Evolutionary conservation across 2,329 filamentous ascomycete genomes (phyloP), one percentile per base, ranked within the genome.

Genomic region (Onygenales sp.): DNA sequence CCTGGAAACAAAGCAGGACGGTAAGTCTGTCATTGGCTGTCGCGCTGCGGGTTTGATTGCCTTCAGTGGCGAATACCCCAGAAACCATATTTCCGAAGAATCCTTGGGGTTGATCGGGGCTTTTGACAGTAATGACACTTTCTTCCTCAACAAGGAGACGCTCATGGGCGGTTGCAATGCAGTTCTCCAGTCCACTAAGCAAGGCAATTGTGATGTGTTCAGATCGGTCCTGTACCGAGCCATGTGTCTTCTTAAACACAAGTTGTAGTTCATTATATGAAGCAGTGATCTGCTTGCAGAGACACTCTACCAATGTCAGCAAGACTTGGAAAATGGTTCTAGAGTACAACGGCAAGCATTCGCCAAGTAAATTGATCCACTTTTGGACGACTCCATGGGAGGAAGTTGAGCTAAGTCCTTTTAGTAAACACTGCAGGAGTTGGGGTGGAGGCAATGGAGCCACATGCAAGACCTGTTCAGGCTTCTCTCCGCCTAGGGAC

Each of bases 1-100:
- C 94, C 68, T 97, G 92, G 66, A 98, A 95, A 9, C 91, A 94
- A n/a, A 98, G 77, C 43, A 96, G 78, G 17, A 98, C 92, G 0
- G 93, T 97, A 21, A 98, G 77, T 45, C 92, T 83, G 62, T 93
- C 92, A 64, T 97, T 98, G 7, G 91, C 90, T n/a, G 88, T 90
- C 7, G 85, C 83, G 55, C 85, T 89, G 48, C 90, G 84, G n/a
- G 83, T 79, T 56, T 91, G 87, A 2, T 80, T 83, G 0, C 81
- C 77, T 55, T 96, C 90, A 0, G 86, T 82, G 39, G 89, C 80
- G 66, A 95, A 95, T 0, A 95, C 88, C 1, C 89, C 89, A 0
- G 90, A 93, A 1, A 95, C 88, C 82, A 96, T 95, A 61, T 89
- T 95, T 44, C 90, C 90, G 64, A 97, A 95, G 66, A 96, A 92